A percentile compares a stretch with the other conserved stretches of the same genome.
Evolutionary conservation across 805 yeast genomes (phyloP).

Genomic region (Candida hungchunana): DNA sequence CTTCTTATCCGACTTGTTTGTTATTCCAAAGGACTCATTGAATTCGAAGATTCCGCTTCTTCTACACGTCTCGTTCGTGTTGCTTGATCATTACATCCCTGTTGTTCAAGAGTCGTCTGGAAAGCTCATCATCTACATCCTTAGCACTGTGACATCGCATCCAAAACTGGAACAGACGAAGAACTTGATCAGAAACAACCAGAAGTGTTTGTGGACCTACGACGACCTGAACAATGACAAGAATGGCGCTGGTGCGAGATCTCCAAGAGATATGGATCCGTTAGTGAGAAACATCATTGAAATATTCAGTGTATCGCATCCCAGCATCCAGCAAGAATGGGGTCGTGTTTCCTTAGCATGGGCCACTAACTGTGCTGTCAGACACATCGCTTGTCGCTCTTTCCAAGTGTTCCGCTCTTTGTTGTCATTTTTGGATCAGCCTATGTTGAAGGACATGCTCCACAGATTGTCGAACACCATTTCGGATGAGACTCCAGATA

Average conservation of each 20-base stretch:
- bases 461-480: conserved; percentile 91
- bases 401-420: conserved; percentile 88
- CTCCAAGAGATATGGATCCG: conserved; percentile 81
- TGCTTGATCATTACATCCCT: conserved; percentile 82
- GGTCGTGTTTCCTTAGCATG: conserved; percentile 75
- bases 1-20: conserved; percentile 75
- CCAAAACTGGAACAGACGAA: conserved; percentile 56
- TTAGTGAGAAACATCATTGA: conserved; percentile 60
- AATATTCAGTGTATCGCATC: conserved; percentile 45
- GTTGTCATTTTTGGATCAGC: conserved; percentile 74
- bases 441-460: conserved; percentile 89
- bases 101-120: conserved; percentile 83
- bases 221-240: conserved; percentile 78
- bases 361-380: conserved; percentile 97
- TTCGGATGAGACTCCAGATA: conserved; percentile 82
- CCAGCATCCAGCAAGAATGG: conserved; percentile 75
- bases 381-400: conserved; percentile 95
- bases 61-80: conserved; percentile 72
- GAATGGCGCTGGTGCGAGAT: conserved; percentile 78
- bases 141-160: conserved; percentile 51
- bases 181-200: conserved; percentile 48
- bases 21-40: conserved; percentile 61
- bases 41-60: conserved; percentile 61
- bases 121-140: conserved; percentile 64
- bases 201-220: conserved; percentile 68